These are phyloP conservation scores for Monilinia fructicola DNA, from an alignment of 2,329 filamentous ascomycete species.

Conservation along the genomic window DNA sequence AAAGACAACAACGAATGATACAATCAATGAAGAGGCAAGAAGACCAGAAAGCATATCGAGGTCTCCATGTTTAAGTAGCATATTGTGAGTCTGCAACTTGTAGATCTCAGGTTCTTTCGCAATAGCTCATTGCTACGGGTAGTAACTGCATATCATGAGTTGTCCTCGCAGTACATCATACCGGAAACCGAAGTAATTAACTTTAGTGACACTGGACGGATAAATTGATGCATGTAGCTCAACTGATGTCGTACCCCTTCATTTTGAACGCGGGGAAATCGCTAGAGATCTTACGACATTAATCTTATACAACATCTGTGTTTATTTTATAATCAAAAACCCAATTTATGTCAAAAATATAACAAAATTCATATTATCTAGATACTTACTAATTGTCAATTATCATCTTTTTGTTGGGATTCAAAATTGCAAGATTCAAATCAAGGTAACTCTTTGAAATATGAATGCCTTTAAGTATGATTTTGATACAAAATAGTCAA, in stretches of 20 bases:
- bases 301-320: too few species aligned
- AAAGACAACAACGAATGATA: neutral
- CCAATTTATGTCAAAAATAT: too few species aligned
- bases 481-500: too few species aligned
- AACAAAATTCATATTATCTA: too few species aligned
- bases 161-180: slow-evolving; percentile 14
- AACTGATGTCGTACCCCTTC: neutral
- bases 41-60: neutral
- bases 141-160: slow-evolving; percentile 17
- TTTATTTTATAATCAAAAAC: too few species aligned
- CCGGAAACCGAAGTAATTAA: slow-evolving; percentile 9
- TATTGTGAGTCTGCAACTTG: neutral
- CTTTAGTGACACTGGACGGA: neutral
- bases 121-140: slow-evolving; percentile 12
- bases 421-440: too few species aligned
- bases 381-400: too few species aligned
- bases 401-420: too few species aligned
- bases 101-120: slow-evolving; percentile 5
- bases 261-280: neutral
- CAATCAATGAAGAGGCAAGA: neutral
- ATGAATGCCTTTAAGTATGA: too few species aligned
- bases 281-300: too few species aligned
- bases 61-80: slow-evolving; percentile 10
- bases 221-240: neutral
- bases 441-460: too few species aligned